Evolutionary conservation across 2,329 filamentous ascomycete species (phyloP).

Genomic region (Nothomitra cinnamomea): DNA sequence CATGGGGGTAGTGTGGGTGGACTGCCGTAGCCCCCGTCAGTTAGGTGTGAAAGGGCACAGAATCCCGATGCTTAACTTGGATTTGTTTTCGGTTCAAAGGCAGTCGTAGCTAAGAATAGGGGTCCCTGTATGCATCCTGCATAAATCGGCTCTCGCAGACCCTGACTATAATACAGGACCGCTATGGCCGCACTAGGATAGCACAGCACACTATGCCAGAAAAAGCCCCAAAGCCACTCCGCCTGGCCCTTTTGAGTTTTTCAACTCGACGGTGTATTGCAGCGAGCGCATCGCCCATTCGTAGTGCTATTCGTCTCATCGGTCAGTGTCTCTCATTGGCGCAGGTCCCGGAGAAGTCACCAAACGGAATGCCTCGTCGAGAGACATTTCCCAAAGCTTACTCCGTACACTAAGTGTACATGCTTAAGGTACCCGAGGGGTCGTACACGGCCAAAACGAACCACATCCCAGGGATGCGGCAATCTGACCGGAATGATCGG

Average conservation of each 20-base stretch:
- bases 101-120: not conserved
- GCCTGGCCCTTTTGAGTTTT: not conserved
- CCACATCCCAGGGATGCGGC: too few species aligned
- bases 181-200: not conserved
- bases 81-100: not conserved
- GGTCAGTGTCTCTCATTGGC: not conserved
- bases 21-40: not conserved
- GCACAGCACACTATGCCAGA: not conserved
- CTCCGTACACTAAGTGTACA: too few species aligned
- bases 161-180: not conserved
- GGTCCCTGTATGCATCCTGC: not conserved
- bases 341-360: not conserved
- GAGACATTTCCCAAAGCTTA: not conserved
- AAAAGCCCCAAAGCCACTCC: not conserved
- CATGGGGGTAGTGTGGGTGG: not conserved
- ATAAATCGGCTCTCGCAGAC: not conserved
- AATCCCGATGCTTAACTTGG: not conserved
- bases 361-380: not conserved
- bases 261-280: not conserved
- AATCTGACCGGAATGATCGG: too few species aligned
- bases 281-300: not conserved
- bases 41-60: not conserved
- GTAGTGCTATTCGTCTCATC: not conserved
- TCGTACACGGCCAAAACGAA: too few species aligned
- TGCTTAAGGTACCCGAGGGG: too few species aligned